Base-by-base conservation (phyloP, 306 rosid species). In the Dryas alaskensis region DNA sequence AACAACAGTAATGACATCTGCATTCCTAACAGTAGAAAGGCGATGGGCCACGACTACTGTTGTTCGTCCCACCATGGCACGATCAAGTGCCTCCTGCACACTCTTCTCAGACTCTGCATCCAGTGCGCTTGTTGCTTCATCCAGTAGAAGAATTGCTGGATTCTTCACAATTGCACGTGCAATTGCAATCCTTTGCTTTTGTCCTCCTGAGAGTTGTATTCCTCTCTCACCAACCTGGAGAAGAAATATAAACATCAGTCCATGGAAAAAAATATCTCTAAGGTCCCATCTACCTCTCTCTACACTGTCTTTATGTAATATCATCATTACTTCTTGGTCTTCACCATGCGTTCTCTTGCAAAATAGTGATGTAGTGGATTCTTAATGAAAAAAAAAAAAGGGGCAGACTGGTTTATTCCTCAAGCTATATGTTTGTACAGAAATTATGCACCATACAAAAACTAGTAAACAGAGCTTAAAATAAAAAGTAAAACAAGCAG, bases 51-150 rank as follows among this genome's bases (percentile, higher is more conserved):
- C 92, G 43, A 94, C 79, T n/a, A 94, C 84, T 4, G 96, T 94
- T 57, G 98, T 94, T 79, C 98, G 81, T 14, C 98, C 98, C 51
- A 91, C 85, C 98, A 94, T 94, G 74, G 85, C 97, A 4, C 92
- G 96, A 76, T 94, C 98, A 50, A 94, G 98, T 72, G 98, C 97
- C 84, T 94, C 97, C 52, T 94, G 98, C 17, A 94, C 98, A 77
- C 95, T 88, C 88, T 88, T 94, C 83, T 94, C 98, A 22, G 98
- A 91, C 83, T 94, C 97, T 2, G 95, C 86, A 80, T 94, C 98
- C 37, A 94, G 78, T 39, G 98, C 98, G 74, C 98, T 94, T 2
- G 98, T 94, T 48, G 98, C 98, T 81, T 94, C 98, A 83, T 94
- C 98, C 67, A 94, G 58, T 66, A 94, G 74, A 43, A 91, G 89